Evolutionary conservation across 2,329 filamentous ascomycete species (phyloP), one percentile per base, ranked within the genome.

Genomic region (Ophiosphaerella herpotricha): DNA sequence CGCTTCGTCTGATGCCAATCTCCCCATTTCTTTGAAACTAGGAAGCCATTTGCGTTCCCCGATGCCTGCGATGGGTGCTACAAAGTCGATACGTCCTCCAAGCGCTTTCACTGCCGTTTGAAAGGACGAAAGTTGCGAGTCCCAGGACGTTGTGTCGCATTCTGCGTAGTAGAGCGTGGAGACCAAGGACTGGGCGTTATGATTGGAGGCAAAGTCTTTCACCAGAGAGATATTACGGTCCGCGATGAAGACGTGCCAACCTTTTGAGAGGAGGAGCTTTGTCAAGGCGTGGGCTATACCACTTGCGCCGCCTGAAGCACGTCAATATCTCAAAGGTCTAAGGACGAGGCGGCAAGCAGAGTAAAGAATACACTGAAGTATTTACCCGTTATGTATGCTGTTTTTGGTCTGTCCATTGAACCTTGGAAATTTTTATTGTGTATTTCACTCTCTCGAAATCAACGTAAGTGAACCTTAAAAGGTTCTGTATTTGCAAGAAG

Each of bases 201-300:
- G 54, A 4, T 45, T 14, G 13, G 45, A 32, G n/a, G 64, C 66
- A 5, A 70, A 51, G n/a, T 56, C 16, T 48, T 68, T 29, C 7
- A 68, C 63, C 7, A 52, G 57, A 18, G 50, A 8, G n/a, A 67
- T 47, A 50, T 74, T 64, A 29, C 56, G 53, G 49, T 77, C 74
- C 26, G 82, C 73, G 2, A 81, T 79, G 48, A 77, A 78, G 32
- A 84, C 78, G 34, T 77, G 74, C 52, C 82, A 77, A 58, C 61
- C 61, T 51, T 60, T 56, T 3, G 43, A 45, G 11, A 67, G 57
- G 29, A 74, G 68, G 48, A 66, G 65, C 9, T 60, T 42, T 13
- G 63, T 54, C 5, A 74, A 58, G 7, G 71, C 70, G 11, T 52
- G 63, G 11, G 67, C 72, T 23, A 75, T 74, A 47, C 73, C 73